These are phyloP conservation scores for Monosporozyma servazzii DNA, from an alignment of 805 yeast genomes.

Conservation along the genomic window DNA sequence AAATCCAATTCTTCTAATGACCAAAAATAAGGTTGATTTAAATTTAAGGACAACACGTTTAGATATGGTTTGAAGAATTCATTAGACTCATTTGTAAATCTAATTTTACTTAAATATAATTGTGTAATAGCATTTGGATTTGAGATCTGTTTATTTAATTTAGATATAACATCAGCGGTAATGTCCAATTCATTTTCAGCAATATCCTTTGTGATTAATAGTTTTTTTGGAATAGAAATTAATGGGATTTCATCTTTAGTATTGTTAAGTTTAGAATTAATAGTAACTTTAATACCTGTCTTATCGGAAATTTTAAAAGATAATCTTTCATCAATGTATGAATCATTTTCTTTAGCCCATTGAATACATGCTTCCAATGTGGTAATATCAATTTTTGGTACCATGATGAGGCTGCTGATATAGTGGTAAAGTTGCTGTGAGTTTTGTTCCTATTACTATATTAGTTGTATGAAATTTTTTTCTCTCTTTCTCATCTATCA, in stretches of 20 bases:
- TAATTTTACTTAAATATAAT: slow-evolving; percentile 35
- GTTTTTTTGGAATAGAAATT: slow-evolving; percentile 31
- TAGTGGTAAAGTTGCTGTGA: no score
- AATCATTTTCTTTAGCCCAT: slow-evolving; percentile 36
- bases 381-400: background rate
- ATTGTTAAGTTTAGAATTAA: slow-evolving; percentile 1
- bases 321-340: slow-evolving; percentile 29
- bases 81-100: slow-evolving; percentile 25
- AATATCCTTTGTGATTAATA: slow-evolving; percentile 32
- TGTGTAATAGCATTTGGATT: slow-evolving; percentile 30
- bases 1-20: slow-evolving; percentile 38
- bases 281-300: slow-evolving; percentile 27
- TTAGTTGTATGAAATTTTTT: no score
- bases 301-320: slow-evolving; percentile 24
- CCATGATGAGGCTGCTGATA: background rate
- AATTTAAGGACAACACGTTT: slow-evolving; percentile 38
- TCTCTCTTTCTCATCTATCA: no score
- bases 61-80: slow-evolving; percentile 37
- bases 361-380: slow-evolving; percentile 16
- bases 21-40: slow-evolving; percentile 66
- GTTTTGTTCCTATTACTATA: no score
- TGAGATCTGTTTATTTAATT: background rate
- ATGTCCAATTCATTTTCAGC: slow-evolving; percentile 18
- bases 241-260: slow-evolving; percentile 15
- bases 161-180: background rate